Percentiles rank a stretch among this genome's conserved stretches.
Evolutionary conservation across 2,329 filamentous ascomycete species (phyloP).

Genomic region (Ceratocystis cubensis): DNA sequence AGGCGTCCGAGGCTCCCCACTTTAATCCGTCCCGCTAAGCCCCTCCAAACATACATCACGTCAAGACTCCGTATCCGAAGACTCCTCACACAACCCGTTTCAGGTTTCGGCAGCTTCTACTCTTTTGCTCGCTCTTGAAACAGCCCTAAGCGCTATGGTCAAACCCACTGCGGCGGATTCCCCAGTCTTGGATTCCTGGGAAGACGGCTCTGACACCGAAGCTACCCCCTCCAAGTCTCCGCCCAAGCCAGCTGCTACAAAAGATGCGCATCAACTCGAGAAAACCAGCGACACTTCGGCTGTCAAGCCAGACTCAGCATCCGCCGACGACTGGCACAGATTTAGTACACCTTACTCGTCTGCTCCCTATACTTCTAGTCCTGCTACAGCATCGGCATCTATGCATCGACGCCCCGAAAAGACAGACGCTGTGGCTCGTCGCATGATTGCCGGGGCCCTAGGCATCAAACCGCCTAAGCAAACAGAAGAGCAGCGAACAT

Average conservation of each 20-base stretch:
- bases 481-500: conserved; percentile 80
- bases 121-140: background rate
- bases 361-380: background rate
- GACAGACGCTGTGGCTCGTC: conserved; percentile 77
- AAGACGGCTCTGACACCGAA: conserved; percentile 42
- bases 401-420: conserved; percentile 57
- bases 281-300: background rate
- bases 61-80: background rate
- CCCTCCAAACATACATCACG: too few relatives aligned
- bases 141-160: background rate
- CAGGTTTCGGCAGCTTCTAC: background rate
- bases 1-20: background rate
- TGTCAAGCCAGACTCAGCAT: background rate
- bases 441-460: conserved; percentile 80
- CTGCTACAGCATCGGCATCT: background rate
- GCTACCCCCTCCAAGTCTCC: conserved; percentile 24
- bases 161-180: conserved; percentile 24
- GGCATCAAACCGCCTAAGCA: conserved; percentile 68
- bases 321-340: conserved; percentile 7
- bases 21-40: background rate
- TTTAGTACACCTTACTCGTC: background rate
- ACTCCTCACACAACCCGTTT: background rate
- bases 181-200: conserved; percentile 35
- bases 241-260: background rate
- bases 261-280: background rate